These are phyloP conservation scores for Vigna radiata DNA, from an alignment of 306 rosid species.

Conservation along the genomic window DNA sequence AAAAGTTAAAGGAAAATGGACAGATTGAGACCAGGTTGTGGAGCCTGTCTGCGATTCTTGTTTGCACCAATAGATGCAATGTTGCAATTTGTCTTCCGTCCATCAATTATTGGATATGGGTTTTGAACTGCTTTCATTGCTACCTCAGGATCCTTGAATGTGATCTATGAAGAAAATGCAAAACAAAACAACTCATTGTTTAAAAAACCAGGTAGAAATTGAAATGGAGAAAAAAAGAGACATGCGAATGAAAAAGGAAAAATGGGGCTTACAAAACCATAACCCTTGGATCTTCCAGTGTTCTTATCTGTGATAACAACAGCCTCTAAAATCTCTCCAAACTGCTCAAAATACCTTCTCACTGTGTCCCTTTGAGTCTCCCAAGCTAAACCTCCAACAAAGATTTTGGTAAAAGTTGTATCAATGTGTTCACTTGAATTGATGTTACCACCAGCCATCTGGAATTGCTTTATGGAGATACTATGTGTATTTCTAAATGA, in stretches of 20 bases:
- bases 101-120: slow-evolving; percentile 90
- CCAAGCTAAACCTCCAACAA: slow-evolving; percentile 95
- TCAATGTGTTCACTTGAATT: slow-evolving; percentile 66
- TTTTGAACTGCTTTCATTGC: slow-evolving; percentile 82
- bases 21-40: slow-evolving; percentile 64
- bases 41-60: slow-evolving; percentile 62
- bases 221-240: not conserved
- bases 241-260: not conserved
- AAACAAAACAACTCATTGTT: not conserved
- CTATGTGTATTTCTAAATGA: slow-evolving; percentile 2
- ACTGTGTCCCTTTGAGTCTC: slow-evolving; percentile 85
- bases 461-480: slow-evolving; percentile 74
- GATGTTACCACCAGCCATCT: slow-evolving; percentile 59
- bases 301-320: slow-evolving; percentile 83
- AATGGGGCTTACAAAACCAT: slow-evolving; percentile 77
- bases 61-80: slow-evolving; percentile 86
- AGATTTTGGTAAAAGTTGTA: slow-evolving; percentile 77
- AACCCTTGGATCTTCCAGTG: slow-evolving; percentile 92
- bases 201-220: slow-evolving; percentile 21
- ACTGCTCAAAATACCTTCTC: slow-evolving; percentile 85
- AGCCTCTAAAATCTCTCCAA: slow-evolving; percentile 89
- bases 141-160: slow-evolving; percentile 85
- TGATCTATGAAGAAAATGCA: slow-evolving; percentile 53
- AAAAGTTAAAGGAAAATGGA: too few relatives aligned
- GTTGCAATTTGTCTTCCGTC: slow-evolving; percentile 87